phyloP scores from a whole-genome alignment of 768 basidiomycete genomes.

The Postia placenta region DNA sequence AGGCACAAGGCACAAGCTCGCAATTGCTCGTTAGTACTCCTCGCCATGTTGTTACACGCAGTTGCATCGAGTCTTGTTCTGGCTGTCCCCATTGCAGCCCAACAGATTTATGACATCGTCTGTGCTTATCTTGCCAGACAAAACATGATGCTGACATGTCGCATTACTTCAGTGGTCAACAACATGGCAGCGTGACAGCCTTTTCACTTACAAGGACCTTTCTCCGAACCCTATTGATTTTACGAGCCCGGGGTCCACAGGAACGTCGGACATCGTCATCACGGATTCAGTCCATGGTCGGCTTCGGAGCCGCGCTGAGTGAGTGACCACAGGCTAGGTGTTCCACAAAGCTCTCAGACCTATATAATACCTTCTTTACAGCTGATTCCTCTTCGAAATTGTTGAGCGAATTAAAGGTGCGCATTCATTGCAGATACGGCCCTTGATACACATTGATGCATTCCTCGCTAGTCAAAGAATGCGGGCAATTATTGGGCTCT shows the following conservation, averaged over 20 bases:
- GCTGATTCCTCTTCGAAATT: slow-evolving; percentile 67
- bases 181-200: slow-evolving; percentile 32
- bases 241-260: slow-evolving; percentile 46
- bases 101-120: slow-evolving; percentile 29
- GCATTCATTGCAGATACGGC: not conserved
- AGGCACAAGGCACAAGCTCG: too few relatives aligned
- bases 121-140: slow-evolving; percentile 3
- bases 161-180: slow-evolving; percentile 24
- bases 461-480: slow-evolving; percentile 37
- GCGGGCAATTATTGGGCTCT: slow-evolving; percentile 51
- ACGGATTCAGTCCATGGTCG: slow-evolving; percentile 59
- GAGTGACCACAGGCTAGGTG: slow-evolving; percentile 7
- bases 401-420: slow-evolving; percentile 66
- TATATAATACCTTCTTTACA: too few relatives aligned
- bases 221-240: slow-evolving; percentile 48
- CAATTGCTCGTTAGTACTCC: too few relatives aligned
- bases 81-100: slow-evolving; percentile 17
- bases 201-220: slow-evolving; percentile 47
- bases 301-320: slow-evolving; percentile 68
- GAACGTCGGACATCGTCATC: slow-evolving; percentile 58
- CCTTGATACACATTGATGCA: not conserved
- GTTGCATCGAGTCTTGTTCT: slow-evolving; percentile 9
- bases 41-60: not conserved
- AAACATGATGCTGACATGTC: not conserved
- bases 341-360: too few relatives aligned